Evolutionary conservation across 768 basidiomycete species (phyloP), one percentile per base, ranked within the genome.

Genomic region (Suillus discolor): DNA sequence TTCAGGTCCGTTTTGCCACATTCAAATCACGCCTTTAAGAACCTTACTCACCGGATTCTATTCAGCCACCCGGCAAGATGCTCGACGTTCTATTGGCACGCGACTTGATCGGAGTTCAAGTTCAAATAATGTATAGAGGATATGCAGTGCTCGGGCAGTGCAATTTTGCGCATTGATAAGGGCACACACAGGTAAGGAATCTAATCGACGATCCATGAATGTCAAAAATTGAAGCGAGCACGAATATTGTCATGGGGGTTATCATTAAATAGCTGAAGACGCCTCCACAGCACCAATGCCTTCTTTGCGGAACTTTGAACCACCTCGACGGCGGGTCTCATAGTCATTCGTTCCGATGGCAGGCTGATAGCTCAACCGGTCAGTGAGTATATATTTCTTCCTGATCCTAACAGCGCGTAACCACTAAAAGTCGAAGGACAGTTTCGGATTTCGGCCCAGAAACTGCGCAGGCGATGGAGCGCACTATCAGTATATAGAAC

Each of bases 51-150:
- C n/a, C 34, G 34, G 31, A 28, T 6, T 36, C 4, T 6, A 51
- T 57, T 31, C 18, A 74, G 73, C 73, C 72, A 73, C 69, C 74
- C 3, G 65, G 67, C 36, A 66, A 59, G 23, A 65, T 76, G 62
- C 59, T 76, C 2, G 63, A 45, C 23, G 59, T 71, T 11, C 65
- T 70, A 39, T 41, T 74, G 53, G 55, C 41, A 63, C 41, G 57
- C 63, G 72, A 60, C 63, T 68, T 67, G 8, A 68, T 47, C 18
- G 73, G 69, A 44, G 67, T 71, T 0, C 65, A 70, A 45, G 61
- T 74, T 25, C 73, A 76, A 61, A 67, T 31, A 51, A 1, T 74
- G 72, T 51, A n/a, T 72, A 7, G 74, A 76, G 16, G 71, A 65
- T 0, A 70, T 66, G 15, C 55, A 65, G 20, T 74, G 74, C 16